Evolutionary conservation across 2,329 filamentous ascomycete species (phyloP), one percentile per base, ranked within the genome.

Genomic region (Nemania sp.): DNA sequence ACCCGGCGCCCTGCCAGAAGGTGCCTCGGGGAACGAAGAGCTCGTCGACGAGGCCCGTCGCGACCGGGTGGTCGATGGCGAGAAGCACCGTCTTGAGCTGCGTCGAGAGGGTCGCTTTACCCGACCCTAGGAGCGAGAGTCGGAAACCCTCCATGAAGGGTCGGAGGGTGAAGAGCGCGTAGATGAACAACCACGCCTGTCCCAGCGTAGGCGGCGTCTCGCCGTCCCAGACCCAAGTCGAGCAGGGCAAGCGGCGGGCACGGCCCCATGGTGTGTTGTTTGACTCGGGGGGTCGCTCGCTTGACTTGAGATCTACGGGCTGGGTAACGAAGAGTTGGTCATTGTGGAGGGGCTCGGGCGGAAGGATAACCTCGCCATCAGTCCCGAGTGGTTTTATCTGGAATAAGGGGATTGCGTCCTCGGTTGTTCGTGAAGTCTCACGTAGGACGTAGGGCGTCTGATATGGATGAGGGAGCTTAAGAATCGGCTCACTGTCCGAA

Each of bases 1-100:
- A 88, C 17, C 83, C 87, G 32, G 87, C 87, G 47, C 87, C 87
- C 69, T 90, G 87, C 87, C 87, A 90, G 78, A 90, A 90, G 35
- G 86, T 79, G 72, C 78, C 78, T 63, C 82, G 79, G 58, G 83
- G 77, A 55, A 82, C 70, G 50, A 85, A 58, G 4, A 74, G 69
- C 66, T 74, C 71, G 42, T 71, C 71, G 49, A 62, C 61, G 42
- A 71, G 54, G 34, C 71, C 69, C n/a, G 63, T 62, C 66, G 61
- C 71, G 5, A 69, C 65, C 3, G 82, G 81, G 67, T 84, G 81
- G 55, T 78, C 76, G 60, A 81, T 74, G 57, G 81, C 81, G 2
- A 85, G 78, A 7, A 80, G 70, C 29, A 84, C 79, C 48, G 79
- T 75, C 47, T 74, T 76, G 11, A 83, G 74, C 68, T 81, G 80